Evolutionary conservation across 108 stramenopile species (phyloP), one percentile per base, ranked within the genome.

Genomic region (Cyclotella kingstonii): DNA sequence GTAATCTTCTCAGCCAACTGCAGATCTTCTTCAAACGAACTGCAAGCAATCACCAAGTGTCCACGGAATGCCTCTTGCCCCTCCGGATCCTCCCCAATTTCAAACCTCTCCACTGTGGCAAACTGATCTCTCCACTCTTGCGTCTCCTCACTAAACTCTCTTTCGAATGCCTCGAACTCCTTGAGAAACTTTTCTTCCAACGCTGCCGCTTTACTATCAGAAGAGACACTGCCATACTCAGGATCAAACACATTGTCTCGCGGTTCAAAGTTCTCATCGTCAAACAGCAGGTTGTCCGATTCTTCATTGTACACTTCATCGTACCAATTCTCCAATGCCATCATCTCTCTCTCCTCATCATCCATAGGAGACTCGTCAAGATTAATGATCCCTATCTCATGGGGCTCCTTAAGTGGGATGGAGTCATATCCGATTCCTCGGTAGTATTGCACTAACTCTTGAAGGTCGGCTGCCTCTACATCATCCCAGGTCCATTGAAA

Each of bases 241-340:
- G 82, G 61, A 40, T 79, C 81, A 68, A 79, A 92, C 28, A 89
- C 85, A 70, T 88, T 89, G 59, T 89, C 82, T 22, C 84, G 80
- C 19, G 87, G 84, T 60, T 78, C 71, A 42, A 92, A 78, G 49
- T 73, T 81, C 29, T 91, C 87, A 33, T 86, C 85, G 63, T 91
- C 90, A 62, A 92, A 92, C 42, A 88, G 82, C 42, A 86, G 73
- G 49, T 79, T 66, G 55, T 92, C 85, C 70, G 65, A 66, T 55
- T 92, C 90, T n/a, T 79, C 75, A 50, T 89, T 87, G 79, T 89
- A 93, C 1, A 93, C 91, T 44, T 93, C 91, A 23, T 76, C 69
- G 82, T 87, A 86, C 91, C 91, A 93, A 29, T 81, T 80, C 45
- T 87, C 82, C 59, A 89, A 81, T 17, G 85, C 87, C 17, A 84